Evolutionary conservation across 345 rosid species (phyloP).

Genomic region (Kernera saxatilis): DNA sequence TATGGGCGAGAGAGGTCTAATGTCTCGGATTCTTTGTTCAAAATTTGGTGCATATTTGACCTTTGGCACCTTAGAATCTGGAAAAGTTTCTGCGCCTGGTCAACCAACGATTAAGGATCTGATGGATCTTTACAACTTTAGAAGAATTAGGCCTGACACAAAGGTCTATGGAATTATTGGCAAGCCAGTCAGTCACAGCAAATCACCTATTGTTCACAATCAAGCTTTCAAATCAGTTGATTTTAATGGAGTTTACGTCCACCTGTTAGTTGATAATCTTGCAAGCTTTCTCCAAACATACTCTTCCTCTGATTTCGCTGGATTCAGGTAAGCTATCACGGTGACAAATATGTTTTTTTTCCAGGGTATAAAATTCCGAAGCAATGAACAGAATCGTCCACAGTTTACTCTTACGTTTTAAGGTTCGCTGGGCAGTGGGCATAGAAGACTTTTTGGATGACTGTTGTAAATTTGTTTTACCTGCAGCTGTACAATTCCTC

Average conservation of each 20-base stretch:
- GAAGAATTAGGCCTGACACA: slow-evolving; percentile 79
- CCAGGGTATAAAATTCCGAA: not conserved
- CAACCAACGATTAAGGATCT: slow-evolving; percentile 81
- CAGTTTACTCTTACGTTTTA: not conserved
- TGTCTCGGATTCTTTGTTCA: slow-evolving; percentile 83
- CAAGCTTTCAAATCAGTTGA: slow-evolving; percentile 84
- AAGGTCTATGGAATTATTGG: slow-evolving; percentile 87
- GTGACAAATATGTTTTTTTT: not conserved
- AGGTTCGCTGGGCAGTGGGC: not conserved
- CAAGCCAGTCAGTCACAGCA: slow-evolving; percentile 93
- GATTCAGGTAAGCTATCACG: slow-evolving; percentile 64
- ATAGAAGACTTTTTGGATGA: not conserved
- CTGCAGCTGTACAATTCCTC: slow-evolving; percentile 86
- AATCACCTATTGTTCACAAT: slow-evolving; percentile 78
- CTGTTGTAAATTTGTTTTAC: slow-evolving; percentile 16
- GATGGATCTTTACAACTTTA: slow-evolving; percentile 73
- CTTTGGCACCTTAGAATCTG: slow-evolving; percentile 80
- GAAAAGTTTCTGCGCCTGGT: slow-evolving; percentile 84
- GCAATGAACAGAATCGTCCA: not conserved
- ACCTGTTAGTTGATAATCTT: slow-evolving; percentile 75
- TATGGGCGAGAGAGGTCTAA: slow-evolving; percentile 92
- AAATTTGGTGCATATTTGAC: slow-evolving; percentile 91
- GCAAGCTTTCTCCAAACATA: slow-evolving; percentile 64
- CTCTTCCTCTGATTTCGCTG: slow-evolving; percentile 82
- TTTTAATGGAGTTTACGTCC: slow-evolving; percentile 70